Evolutionary conservation across 2,329 filamentous ascomycete genomes (phyloP).

Genomic region (Ophiostoma fasciatum): DNA sequence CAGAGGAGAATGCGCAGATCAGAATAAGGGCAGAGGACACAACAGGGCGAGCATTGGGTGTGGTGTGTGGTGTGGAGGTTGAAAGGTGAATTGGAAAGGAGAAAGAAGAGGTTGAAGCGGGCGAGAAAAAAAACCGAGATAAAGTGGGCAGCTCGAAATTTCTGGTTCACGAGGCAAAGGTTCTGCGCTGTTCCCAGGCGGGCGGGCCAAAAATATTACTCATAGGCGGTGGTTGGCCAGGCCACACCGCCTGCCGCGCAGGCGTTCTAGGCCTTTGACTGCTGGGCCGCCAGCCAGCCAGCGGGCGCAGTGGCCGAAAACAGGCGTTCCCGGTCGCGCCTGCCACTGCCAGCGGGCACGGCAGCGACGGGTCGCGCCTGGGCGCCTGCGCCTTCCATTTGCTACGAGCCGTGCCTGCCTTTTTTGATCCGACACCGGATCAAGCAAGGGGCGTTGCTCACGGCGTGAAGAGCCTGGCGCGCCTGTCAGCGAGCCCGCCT

Average conservation of each 20-base stretch:
- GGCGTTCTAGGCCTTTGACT: no score
- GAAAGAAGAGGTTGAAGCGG: neutral
- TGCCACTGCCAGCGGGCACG: no score
- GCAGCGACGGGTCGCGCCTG: no score
- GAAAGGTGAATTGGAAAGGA: neutral
- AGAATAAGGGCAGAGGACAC: neutral
- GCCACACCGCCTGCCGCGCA: neutral
- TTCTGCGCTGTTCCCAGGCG: conserved; percentile 1
- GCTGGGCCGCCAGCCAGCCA: no score
- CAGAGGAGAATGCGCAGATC: neutral
- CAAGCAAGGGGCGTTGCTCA: no score
- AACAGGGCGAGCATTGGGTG: neutral
- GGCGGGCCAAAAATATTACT: conserved; percentile 3
- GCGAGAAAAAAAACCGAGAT: neutral
- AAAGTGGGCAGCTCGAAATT: neutral
- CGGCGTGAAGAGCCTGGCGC: no score
- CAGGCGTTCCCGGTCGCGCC: no score
- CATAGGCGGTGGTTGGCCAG: conserved; percentile 3
- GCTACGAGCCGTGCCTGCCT: no score
- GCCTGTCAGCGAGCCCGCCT: no score
- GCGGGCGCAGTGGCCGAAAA: no score
- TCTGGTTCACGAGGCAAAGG: neutral
- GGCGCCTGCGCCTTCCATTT: no score
- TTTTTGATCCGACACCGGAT: no score
- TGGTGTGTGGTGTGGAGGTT: neutral